Percentiles rank a stretch among this genome's conserved stretches.
These are phyloP conservation scores for Coleophoma eucalyptorum DNA, from an alignment of 2,329 filamentous ascomycete species.

Conservation along the genomic window DNA sequence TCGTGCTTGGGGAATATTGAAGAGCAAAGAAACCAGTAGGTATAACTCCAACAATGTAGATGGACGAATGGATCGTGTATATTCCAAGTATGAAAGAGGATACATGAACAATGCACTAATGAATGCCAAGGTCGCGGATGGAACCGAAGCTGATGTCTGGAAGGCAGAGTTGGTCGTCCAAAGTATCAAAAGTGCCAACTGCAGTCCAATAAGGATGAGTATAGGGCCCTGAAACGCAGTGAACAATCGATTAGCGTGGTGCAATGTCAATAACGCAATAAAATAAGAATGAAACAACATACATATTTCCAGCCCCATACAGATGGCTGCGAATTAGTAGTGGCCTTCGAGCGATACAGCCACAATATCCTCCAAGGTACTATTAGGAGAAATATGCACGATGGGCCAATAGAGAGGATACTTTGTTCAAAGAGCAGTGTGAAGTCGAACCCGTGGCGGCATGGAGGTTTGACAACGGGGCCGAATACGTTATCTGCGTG, in stretches of 20 bases:
- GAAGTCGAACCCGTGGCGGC: conserved; percentile 8
- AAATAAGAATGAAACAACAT: background rate
- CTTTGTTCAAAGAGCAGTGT: conserved; percentile 7
- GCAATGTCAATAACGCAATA: no score
- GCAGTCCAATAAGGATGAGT: background rate
- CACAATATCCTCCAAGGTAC: background rate
- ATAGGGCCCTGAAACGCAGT: background rate
- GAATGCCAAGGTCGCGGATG: background rate
- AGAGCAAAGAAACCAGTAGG: background rate
- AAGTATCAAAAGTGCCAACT: background rate
- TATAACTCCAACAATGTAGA: conserved; percentile 1
- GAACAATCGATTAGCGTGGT: background rate
- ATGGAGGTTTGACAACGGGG: background rate
- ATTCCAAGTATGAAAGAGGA: conserved; percentile 2
- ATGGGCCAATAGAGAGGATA: conserved; percentile 5
- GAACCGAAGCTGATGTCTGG: background rate
- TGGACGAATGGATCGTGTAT: conserved; percentile 1
- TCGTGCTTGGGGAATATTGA: conserved; percentile 1
- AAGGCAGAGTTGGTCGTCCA: background rate
- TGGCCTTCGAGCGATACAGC: conserved; percentile 1
- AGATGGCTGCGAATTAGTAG: background rate
- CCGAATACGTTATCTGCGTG: conserved; percentile 2
- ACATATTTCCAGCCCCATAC: background rate
- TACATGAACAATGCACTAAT: background rate
- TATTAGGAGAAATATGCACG: conserved; percentile 1